Evolutionary conservation across 352 stramenopile genomes (phyloP), one percentile per base, ranked within the genome.

Genomic region (Pythium rhizo-oryzae): DNA sequence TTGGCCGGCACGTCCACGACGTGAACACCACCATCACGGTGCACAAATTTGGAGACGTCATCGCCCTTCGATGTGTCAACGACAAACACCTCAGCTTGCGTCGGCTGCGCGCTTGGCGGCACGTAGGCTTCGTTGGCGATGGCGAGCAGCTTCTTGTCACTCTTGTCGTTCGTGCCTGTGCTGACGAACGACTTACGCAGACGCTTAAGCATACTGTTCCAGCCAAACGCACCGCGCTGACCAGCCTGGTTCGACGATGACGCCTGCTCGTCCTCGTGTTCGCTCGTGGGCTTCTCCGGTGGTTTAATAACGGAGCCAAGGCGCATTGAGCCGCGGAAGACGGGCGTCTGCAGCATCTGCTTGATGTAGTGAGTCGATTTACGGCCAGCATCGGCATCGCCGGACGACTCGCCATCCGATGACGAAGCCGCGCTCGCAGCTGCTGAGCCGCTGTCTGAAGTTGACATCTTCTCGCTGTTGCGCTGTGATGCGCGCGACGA

Each of bases 351-450:
- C 30, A 96, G 72, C 52, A 96, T 87, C 43, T 92, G 89, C 71
- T 93, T 93, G 59, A 96, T 87, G 76, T 95, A 96, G 57, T 89
- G 78, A 5, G 69, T 71, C 30, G 85, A 96, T 66, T 92, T 94
- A 39, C 83, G 77, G 19, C 71, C 75, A 16, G 68, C 61, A 24
- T 89, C 80, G 41, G 23, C n/a, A 7, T 72, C 58, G 16, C 19
- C 24, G 19, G 21, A 12, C 25, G 60, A 46, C 8, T 65, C 55
- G 23, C 35, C 55, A 23, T 66, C 37, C 4, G 63, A 59, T 15
- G 55, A 63, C 18, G 51, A 25, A 30, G 53, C 19, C 1, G 61
- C 25, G 19, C 39, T 28, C 11, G 53, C 30, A 41, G 59, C 13
- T 16, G 44, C 19, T 41, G 49, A 8, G n/a, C 11, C 39, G 1